Evolutionary conservation across 352 stramenopile genomes (phyloP), one percentile per base, ranked within the genome.

Genomic region (Globisporangium middletonii): DNA sequence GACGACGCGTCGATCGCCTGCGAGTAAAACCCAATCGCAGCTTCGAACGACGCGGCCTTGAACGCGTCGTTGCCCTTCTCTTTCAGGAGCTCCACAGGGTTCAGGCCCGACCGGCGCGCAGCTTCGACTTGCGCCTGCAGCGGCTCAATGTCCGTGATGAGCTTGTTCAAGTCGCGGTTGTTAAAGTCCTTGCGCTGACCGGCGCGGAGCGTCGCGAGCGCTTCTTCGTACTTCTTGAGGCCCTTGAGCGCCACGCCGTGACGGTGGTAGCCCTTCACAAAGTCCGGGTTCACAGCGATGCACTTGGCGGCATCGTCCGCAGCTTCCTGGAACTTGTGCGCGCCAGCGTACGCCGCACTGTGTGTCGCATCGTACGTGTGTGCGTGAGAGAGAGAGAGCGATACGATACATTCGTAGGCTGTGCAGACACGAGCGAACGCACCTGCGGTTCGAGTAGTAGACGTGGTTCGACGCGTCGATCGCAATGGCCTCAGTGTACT

Each of bases 181-280:
- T 92, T 75, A 51, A 92, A 92, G 69, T 94, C 80, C 56, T 91
- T 73, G 47, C 74, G 74, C 66, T 92, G 84, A 18, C 84, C 84
- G 1, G 68, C 65, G 35, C 83, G 83, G 55, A 94, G 68, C 60
- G 81, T 89, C 19, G 71, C 80, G 44, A 94, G 68, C 55, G 84
- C 84, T 55, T 91, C 83, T 8, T 83, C 72, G 63, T 90, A 94
- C 67, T 86, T 77, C 60, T 89, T 79, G 41, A 97, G 63, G 9
- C 72, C 72, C 69, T 97, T 98, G 51, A 97, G 79, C 19, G 92
- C 94, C 15, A 96, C 83, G 41, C 90, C 95, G 48, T 98, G 77
- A 57, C 95, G 92, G 71, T 98, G 96, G 77, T 98, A 98, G 38
- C 57, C 79, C 69, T 98, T 98, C 62, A 98, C 89, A 60, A 98